phyloP scores from a whole-genome alignment of 2,329 filamentous ascomycete genomes.

The Exophiala phaeomuriformis region DNA sequence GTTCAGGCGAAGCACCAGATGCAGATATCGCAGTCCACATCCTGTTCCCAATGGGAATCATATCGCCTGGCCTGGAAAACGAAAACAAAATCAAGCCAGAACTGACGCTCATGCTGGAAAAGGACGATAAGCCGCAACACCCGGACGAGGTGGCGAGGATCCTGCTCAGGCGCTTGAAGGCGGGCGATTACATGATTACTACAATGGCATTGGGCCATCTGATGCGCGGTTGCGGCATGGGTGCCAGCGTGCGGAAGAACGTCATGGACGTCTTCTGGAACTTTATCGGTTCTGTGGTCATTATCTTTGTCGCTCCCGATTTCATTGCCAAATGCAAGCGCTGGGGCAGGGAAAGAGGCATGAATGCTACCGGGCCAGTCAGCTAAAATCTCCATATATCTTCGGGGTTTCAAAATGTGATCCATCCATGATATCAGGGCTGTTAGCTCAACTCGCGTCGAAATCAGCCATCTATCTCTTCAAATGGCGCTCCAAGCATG shows the following conservation, averaged over 20 bases:
- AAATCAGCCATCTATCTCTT: not conserved
- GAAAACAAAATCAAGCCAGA: conserved; percentile 75
- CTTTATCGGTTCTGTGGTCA: conserved; percentile 48
- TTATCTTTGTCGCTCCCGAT: conserved; percentile 52
- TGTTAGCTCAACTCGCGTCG: not conserved
- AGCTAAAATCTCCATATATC: not conserved
- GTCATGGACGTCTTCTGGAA: conserved; percentile 49
- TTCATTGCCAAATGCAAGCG: conserved; percentile 50
- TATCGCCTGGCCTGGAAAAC: conserved; percentile 62
- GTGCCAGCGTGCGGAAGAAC: conserved; percentile 45
- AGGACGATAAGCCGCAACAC: conserved; percentile 69
- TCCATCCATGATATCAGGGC: not conserved
- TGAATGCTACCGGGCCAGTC: conserved; percentile 10
- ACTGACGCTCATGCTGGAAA: conserved; percentile 71
- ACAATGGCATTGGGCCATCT: conserved; percentile 64
- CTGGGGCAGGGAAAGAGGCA: conserved; percentile 50
- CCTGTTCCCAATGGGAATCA: conserved; percentile 77
- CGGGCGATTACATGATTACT: conserved; percentile 70
- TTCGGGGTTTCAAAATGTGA: not conserved
- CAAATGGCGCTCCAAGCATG: conserved; percentile 7
- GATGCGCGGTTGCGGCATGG: conserved; percentile 59
- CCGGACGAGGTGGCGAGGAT: conserved; percentile 68
- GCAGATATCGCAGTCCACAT: conserved; percentile 71
- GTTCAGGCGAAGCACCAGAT: conserved; percentile 39
- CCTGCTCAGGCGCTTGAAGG: conserved; percentile 68